phyloP scores from a whole-genome alignment of 352 stramenopile genomes.

The Phytophthora megakarya region DNA sequence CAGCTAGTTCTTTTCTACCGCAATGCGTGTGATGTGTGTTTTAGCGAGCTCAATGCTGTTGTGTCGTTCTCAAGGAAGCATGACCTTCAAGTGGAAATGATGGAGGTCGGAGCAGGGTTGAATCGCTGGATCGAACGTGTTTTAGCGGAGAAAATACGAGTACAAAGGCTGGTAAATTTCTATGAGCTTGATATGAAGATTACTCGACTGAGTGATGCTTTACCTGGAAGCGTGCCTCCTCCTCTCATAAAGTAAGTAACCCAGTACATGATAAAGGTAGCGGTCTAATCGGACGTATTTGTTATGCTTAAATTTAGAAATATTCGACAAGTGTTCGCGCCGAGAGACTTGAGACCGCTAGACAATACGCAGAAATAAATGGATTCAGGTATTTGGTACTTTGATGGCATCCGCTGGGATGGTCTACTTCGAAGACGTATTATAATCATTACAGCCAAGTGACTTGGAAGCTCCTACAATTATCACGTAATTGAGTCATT shows the following conservation, averaged over 20 bases:
- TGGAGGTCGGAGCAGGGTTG: background rate
- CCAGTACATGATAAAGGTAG: too few relatives aligned
- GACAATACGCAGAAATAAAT: background rate
- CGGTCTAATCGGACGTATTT: background rate
- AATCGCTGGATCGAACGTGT: constrained; percentile 5
- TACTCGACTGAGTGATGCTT: background rate
- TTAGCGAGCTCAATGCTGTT: background rate
- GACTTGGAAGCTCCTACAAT: background rate
- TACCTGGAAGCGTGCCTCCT: background rate
- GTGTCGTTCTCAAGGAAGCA: constrained; percentile 4
- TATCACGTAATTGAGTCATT: too few relatives aligned
- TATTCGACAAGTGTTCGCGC: background rate
- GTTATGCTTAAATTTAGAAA: background rate
- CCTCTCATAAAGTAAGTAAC: background rate
- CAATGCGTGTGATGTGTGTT: constrained; percentile 3
- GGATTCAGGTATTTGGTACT: too few relatives aligned
- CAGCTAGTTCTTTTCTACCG: constrained; percentile 3
- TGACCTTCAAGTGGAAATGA: background rate
- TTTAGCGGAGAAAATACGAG: constrained; percentile 1
- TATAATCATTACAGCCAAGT: too few relatives aligned
- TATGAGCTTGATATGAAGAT: constrained; percentile 8
- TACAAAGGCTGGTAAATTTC: background rate
- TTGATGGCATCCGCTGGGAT: too few relatives aligned
- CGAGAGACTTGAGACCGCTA: background rate
- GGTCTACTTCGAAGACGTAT: too few relatives aligned